Evolutionary conservation across 2,329 filamentous ascomycete species (phyloP), one percentile per base, ranked within the genome.

Genomic region (Diaporthe sp.): DNA sequence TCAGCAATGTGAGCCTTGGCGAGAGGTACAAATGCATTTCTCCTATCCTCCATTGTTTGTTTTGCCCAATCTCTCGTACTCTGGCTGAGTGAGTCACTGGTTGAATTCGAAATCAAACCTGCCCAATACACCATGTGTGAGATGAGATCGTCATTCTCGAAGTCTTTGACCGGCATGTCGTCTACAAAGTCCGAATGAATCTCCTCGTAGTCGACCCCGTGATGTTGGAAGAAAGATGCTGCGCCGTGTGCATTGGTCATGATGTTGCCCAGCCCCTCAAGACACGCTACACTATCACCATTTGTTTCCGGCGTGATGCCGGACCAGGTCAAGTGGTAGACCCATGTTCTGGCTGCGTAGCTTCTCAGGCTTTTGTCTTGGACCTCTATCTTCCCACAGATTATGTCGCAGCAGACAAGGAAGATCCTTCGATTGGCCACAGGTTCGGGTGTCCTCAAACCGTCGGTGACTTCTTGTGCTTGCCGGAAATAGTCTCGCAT

Each of bases 331-430:
- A 64, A 22, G n/a, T 64, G 58, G 7, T 30, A 42, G 9, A 15
- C 38, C 58, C 58, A 64, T 6, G 40, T n/a, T 22, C 25, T 25
- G 25, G 38, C 58, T 30, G 58, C 58, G 25, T 64, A 64, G 15
- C 6, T 68, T 54, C 58, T 40, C 47, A 73, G 45, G 15, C 71
- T 47, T 8, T 55, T 60, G n/a, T 73, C 17, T 28, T 67, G 25
- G 17, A 52, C 47, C 17, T 73, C 3, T 15, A 68, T 42, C 33
- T 38, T 52, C 9, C 57, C 71, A 38, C 57, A 73, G 13, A 73
- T 47, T 12, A 73, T 73, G 42, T 73, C 60, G 30, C 57, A 73
- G 58, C 71, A 73, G n/a, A 61, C 40, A 2, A 67, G 38, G 47
- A 73, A 67, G 33, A 73, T 68, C 40, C 40, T 60, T 7, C 40